Base-by-base conservation (phyloP, 441 rosid genomes). In the Bocquillonia castaneifolia region DNA sequence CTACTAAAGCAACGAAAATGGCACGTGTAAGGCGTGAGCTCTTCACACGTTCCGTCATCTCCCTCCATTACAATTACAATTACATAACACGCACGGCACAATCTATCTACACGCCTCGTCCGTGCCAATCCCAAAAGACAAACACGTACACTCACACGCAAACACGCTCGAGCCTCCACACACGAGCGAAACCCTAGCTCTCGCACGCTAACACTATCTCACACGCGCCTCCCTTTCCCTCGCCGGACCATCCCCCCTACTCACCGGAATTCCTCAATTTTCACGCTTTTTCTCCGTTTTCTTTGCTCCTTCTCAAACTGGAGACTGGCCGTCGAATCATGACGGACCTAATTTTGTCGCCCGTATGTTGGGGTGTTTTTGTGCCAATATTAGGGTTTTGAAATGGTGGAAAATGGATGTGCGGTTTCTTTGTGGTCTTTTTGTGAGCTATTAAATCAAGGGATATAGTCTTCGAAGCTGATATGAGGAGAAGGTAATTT, bases 151-250 rank as follows among this genome's bases (percentile, higher is more conserved):
- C 87, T 59, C 60, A 61, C 78, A 70, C 76, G 67, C 78, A 81
- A 73, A 74, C 93, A 87, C 88, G 93, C 78, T 83, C 79, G 88
- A 68, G 59, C 58, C 65, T 72, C 51, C 60, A 39, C 96, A 74
- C 93, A 88, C 97, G 91, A 80, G 91, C 79, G 92, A 83, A 80
- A 66, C 82, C 84, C 82, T 75, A 78, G 64, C 68, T 67, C 67
- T 69, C 91, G 78, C 94, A 83, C 93, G 88, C 87, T 25, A 40
- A 69, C 66, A 59, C 75, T 65, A 77, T 47, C 78, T 37, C 69
- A 47, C 81, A 70, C 79, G 79, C 83, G 67, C 72, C 73, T 42
- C 12, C 68, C 37, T 58, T 68, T 28, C 63, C 59, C 71, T 36
- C 32, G 67, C 78, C 78, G 73, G 83, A 62, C 69, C 80, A 69